Evolutionary conservation across 2,329 filamentous ascomycete species (phyloP).

Genomic region (Neurospora crassa): DNA sequence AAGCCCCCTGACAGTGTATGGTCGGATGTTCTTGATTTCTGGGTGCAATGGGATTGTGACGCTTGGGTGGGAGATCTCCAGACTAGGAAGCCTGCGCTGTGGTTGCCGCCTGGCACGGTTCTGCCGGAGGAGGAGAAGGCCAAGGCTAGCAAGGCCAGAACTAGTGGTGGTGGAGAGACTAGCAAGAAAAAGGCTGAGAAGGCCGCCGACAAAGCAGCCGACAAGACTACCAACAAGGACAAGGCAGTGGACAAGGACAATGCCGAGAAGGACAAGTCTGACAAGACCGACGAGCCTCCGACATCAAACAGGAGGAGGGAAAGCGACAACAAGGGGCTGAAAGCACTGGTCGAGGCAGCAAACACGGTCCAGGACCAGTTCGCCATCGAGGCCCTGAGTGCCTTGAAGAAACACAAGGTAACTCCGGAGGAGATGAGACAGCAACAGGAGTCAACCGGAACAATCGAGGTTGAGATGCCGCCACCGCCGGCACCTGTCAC

Average conservation of each 20-base stretch:
- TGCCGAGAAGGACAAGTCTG: slow-evolving; percentile 4
- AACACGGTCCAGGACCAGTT: background rate
- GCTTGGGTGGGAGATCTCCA: slow-evolving; percentile 60
- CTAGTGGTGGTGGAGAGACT: slow-evolving; percentile 9
- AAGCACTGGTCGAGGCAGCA: background rate
- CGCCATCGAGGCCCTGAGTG: background rate
- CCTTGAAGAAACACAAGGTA: background rate
- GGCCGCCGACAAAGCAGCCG: slow-evolving; percentile 15
- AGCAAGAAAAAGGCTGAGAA: slow-evolving; percentile 9
- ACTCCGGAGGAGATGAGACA: background rate
- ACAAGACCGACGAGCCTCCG: background rate
- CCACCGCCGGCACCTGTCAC: background rate
- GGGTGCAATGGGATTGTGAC: slow-evolving; percentile 67
- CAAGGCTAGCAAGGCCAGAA: slow-evolving; percentile 23
- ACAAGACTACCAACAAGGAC: background rate
- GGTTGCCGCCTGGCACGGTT: slow-evolving; percentile 38
- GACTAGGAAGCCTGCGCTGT: slow-evolving; percentile 47
- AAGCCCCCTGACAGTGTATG: slow-evolving; percentile 63
- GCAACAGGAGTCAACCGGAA: background rate
- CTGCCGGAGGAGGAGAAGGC: slow-evolving; percentile 30
- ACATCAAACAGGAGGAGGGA: background rate
- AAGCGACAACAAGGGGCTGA: background rate
- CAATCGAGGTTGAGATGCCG: slow-evolving; percentile 1
- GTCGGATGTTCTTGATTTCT: slow-evolving; percentile 65
- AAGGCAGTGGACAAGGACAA: too few relatives aligned